Percentiles rank a stretch among this genome's conserved stretches.
phyloP scores from a whole-genome alignment of 2,329 filamentous ascomycete genomes.

The Cryphonectria naterciae region DNA sequence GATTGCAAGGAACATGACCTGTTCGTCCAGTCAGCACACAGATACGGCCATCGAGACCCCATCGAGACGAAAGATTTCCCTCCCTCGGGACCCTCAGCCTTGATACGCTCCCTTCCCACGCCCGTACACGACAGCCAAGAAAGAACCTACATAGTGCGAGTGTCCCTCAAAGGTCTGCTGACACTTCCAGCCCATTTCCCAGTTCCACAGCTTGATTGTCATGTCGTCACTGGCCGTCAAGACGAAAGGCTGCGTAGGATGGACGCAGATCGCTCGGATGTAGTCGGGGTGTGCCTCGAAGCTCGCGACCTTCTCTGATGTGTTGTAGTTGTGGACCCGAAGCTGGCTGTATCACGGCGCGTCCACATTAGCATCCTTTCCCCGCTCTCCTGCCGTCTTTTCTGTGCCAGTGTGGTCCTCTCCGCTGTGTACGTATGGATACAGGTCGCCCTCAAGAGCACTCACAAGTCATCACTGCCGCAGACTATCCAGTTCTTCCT shows the following conservation, averaged over 20 bases:
- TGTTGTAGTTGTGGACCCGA: conserved; percentile 99
- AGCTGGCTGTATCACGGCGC: conserved; percentile 72
- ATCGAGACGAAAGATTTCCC: not conserved
- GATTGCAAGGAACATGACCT: conserved; percentile 91
- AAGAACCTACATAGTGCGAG: conserved; percentile 68
- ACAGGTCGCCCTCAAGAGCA: conserved; percentile 41
- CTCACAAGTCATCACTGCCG: conserved; percentile 82
- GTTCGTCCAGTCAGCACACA: not conserved
- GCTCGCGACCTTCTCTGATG: conserved; percentile 94
- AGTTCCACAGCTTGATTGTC: conserved; percentile 99
- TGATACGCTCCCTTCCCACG: not conserved
- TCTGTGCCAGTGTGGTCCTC: conserved; percentile 38
- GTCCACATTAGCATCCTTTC: conserved; percentile 13
- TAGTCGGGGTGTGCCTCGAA: conserved; percentile 99
- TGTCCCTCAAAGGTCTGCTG: conserved; percentile 78
- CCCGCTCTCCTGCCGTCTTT: conserved; percentile 36
- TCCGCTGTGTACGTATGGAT: conserved; percentile 18
- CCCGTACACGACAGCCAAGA: not conserved
- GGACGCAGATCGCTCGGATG: conserved; percentile 93
- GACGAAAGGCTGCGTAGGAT: conserved; percentile 93
- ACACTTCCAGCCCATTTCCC: conserved; percentile 98
- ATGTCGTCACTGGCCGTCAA: conserved; percentile 97
- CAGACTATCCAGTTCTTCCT: conserved; percentile 99
- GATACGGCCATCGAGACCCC: conserved; percentile 2
- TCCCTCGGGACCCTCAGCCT: not conserved